Conservation (phyloP, 768 basidiomycete species). For the Tulasnella sp. region DNA sequence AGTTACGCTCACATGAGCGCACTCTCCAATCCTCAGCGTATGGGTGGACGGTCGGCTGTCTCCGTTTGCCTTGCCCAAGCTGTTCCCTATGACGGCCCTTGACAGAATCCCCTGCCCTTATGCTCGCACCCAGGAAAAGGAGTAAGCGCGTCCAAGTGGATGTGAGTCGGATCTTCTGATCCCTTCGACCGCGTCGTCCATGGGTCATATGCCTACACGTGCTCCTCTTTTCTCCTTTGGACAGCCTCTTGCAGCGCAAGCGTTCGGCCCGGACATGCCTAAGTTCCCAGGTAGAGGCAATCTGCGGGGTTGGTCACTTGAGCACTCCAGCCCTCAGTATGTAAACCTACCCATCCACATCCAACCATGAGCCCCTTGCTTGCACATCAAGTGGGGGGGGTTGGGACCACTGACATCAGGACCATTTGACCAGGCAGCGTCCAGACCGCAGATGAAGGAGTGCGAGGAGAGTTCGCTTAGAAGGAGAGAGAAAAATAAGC, state of each 20-base stretch:
- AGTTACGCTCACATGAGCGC: not conserved
- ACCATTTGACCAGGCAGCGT: not conserved
- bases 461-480: not conserved
- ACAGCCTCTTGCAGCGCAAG: not conserved
- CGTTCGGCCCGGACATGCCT: constrained; percentile 4
- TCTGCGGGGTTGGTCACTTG: constrained; percentile 17
- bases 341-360: not conserved
- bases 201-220: constrained; percentile 5
- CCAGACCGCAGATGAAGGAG: not conserved
- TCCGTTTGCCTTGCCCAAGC: constrained; percentile 14
- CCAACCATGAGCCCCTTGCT: no score
- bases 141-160: not conserved
- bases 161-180: not conserved
- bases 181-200: not conserved
- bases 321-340: not conserved
- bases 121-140: not conserved
- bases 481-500: not conserved
- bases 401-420: not conserved
- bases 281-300: constrained; percentile 20
- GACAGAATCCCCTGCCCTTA: not conserved
- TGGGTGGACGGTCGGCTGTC: not conserved
- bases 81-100: not conserved
- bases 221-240: not conserved
- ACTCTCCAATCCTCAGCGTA: not conserved
- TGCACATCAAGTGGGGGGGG: not conserved